Evolutionary conservation across 805 yeast genomes (phyloP), one percentile per base, ranked within the genome.

Genomic region (Spathaspora boniae): DNA sequence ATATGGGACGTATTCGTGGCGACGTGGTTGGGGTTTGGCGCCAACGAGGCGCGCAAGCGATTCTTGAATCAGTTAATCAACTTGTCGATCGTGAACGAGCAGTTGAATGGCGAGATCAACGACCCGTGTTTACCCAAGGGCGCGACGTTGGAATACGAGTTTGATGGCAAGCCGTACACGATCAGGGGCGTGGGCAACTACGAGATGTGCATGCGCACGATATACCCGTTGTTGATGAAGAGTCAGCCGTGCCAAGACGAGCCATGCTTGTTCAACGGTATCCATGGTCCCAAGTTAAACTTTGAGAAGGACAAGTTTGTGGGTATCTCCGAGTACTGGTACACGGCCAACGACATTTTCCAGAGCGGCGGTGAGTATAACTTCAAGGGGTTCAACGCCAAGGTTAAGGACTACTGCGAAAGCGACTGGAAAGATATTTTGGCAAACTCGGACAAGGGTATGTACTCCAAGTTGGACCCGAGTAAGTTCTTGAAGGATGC

Each of bases 21-120:
- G 23, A 87, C 98, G 0, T 93, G 98, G 98, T 70, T 93, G 8
- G 98, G 98, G 0, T 93, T 86, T 61, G 98, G 98, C 9, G 98
- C 98, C 2, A 93, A 93, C 50, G 87, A 91, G 54, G 97, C 98
- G 7, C 68, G 95, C 27, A 70, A 67, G 36, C 65, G 98, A 42
- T 85, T 83, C 53, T 61, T 86, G 30, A 67, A 67, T 23, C 78
- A 75, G 31, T 54, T 84, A 35, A 68, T 83, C 11, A 39, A 49
- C 32, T 29, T 62, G 16, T 46, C 62, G 2, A 27, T 38, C 9
- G 39, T 47, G 3, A 48, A 50, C 32, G 47, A 51, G 1, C 33
- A 32, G 3, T 7, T 30, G 4, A 36, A 37, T 3, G 25, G 38
- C 26, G 44, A 45, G 15, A 46, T 83, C 20, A 59, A 67, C 19